Conservation (phyloP, 805 yeast genomes). For the Starmerella geochares region DNA sequence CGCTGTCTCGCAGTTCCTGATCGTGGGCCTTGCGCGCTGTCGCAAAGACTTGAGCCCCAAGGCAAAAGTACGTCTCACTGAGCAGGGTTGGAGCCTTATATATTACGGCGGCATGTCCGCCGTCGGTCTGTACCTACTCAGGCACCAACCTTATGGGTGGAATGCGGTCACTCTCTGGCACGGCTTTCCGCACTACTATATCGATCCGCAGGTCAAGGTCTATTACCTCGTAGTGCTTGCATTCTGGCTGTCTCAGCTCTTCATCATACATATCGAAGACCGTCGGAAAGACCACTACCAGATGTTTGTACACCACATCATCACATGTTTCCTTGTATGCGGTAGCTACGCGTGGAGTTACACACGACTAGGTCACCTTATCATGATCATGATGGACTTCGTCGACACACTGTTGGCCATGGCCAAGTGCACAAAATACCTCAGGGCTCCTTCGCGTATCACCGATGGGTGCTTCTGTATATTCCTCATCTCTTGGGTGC, state of each 20-base stretch:
- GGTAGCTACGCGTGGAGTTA: slow-evolving; percentile 69
- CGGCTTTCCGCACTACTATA: slow-evolving; percentile 64
- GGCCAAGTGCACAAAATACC: slow-evolving; percentile 70
- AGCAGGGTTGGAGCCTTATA: slow-evolving; percentile 69
- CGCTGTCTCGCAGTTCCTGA: slow-evolving; percentile 16
- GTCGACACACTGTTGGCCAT: slow-evolving; percentile 62
- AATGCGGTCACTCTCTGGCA: slow-evolving; percentile 49
- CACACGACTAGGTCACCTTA: slow-evolving; percentile 67
- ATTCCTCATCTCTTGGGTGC: slow-evolving; percentile 61
- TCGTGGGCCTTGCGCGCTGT: slow-evolving; percentile 10
- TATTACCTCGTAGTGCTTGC: slow-evolving; percentile 68
- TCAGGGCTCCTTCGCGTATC: slow-evolving; percentile 41
- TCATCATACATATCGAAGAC: slow-evolving; percentile 66
- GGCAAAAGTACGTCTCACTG: slow-evolving; percentile 62
- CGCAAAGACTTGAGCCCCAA: slow-evolving; percentile 30
- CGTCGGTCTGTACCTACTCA: slow-evolving; percentile 50
- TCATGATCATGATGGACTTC: slow-evolving; percentile 70
- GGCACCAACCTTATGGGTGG: slow-evolving; percentile 47
- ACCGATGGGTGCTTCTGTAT: slow-evolving; percentile 64
- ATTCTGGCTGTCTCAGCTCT: slow-evolving; percentile 70
- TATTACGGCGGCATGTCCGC: slow-evolving; percentile 49
- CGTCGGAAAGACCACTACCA: slow-evolving; percentile 73
- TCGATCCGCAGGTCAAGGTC: slow-evolving; percentile 45
- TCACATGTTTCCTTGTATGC: slow-evolving; percentile 54
- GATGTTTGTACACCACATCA: slow-evolving; percentile 82